These are phyloP conservation scores for Pleurotus tuoliensis DNA, from an alignment of 768 basidiomycete genomes.

Conservation along the genomic window DNA sequence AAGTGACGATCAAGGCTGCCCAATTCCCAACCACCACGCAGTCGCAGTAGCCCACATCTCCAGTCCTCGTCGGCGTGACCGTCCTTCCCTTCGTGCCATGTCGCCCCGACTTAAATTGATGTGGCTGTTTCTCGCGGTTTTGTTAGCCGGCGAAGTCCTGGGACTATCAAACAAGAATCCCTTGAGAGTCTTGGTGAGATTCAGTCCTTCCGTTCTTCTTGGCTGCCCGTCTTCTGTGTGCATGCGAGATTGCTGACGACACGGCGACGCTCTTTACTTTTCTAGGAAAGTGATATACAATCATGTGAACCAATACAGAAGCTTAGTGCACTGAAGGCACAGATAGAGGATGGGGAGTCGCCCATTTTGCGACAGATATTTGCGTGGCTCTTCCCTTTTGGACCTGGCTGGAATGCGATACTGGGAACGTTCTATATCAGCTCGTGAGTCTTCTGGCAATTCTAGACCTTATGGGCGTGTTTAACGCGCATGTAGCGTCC, in stretches of 20 bases:
- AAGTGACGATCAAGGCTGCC: neutral
- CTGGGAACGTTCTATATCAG: constrained; percentile 95
- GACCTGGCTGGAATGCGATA: constrained; percentile 85
- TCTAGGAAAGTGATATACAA: constrained; percentile 38
- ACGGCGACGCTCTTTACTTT: neutral
- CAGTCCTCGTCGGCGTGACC: neutral
- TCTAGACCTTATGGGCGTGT: constrained; percentile 6
- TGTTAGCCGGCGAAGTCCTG: neutral
- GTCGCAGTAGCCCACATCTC: neutral
- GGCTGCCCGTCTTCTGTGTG: neutral
- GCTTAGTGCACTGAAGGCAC: constrained; percentile 56
- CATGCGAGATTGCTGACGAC: neutral
- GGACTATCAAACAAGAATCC: neutral
- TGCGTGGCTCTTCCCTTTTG: constrained; percentile 81
- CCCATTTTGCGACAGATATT: constrained; percentile 80
- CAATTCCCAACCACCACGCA: neutral
- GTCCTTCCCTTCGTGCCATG: neutral
- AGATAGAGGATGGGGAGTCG: constrained; percentile 60
- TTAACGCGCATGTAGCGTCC: constrained; percentile 50
- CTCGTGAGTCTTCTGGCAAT: constrained; percentile 57
- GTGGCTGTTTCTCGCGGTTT: neutral
- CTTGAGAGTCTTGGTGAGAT: constrained; percentile 14
- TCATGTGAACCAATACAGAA: constrained; percentile 35
- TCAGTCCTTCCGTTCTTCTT: neutral
- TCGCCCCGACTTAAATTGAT: neutral